Evolutionary conservation across 257 asterid species (phyloP).

Genomic region (Solanum tacnaense): DNA sequence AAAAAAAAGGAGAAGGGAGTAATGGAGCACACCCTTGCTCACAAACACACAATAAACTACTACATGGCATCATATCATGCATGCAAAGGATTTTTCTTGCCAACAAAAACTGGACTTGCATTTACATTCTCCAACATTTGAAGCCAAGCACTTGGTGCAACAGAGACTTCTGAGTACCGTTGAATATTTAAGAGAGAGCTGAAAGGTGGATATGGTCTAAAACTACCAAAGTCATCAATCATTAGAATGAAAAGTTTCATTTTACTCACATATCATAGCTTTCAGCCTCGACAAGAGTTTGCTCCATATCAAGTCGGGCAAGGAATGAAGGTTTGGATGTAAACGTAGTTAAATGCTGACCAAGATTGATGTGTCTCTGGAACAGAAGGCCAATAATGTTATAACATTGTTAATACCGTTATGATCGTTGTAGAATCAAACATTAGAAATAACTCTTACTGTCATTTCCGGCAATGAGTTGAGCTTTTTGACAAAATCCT

Average conservation of each 20-base stretch:
- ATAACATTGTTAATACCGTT: not conserved
- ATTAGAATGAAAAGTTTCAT: not conserved
- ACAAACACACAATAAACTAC: not conserved
- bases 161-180: not conserved
- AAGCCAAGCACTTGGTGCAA: not conserved
- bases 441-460: slow-evolving; percentile 36
- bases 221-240: not conserved
- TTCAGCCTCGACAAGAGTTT: slow-evolving; percentile 88
- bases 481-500: slow-evolving; percentile 97
- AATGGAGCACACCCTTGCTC: not conserved
- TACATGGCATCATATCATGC: not conserved
- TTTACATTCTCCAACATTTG: not conserved
- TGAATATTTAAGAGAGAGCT: not conserved
- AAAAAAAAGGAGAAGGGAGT: not conserved
- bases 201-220: not conserved
- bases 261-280: slow-evolving; percentile 77
- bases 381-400: slow-evolving; percentile 21
- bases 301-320: slow-evolving; percentile 90
- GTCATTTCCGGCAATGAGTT: slow-evolving; percentile 98
- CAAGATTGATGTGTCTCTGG: slow-evolving; percentile 97
- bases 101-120: not conserved
- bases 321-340: slow-evolving; percentile 83
- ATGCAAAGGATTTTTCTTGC: not conserved
- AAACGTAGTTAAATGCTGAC: slow-evolving; percentile 78
- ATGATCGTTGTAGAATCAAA: not conserved